Conservation (phyloP, 2,329 filamentous ascomycete species). For the Phialocephala subalpina region DNA sequence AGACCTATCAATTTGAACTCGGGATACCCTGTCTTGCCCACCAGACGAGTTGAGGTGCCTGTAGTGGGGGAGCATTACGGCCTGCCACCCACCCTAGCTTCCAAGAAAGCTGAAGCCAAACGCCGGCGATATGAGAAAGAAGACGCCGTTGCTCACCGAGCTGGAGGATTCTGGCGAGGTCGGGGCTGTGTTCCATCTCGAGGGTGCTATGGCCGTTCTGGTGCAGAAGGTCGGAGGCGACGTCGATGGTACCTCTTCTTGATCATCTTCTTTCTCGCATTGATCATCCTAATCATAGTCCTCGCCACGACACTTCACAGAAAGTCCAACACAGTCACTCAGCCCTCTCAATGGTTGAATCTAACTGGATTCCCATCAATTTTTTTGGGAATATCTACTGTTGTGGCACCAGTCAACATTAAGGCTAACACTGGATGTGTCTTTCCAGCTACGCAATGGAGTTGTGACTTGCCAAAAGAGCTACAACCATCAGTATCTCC, state of each 20-base stretch:
- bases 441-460: conserved; percentile 79
- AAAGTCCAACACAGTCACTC: conserved; percentile 48
- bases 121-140: conserved; percentile 70
- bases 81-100: conserved; percentile 35
- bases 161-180: conserved; percentile 71
- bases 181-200: conserved; percentile 67
- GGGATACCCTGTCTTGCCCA: conserved; percentile 39
- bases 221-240: conserved; percentile 69
- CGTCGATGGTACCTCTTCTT: conserved; percentile 67
- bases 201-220: conserved; percentile 71
- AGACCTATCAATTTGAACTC: conserved; percentile 43
- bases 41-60: conserved; percentile 23
- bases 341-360: conserved; percentile 75
- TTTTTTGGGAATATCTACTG: conserved; percentile 81
- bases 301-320: conserved; percentile 63
- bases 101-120: conserved; percentile 46
- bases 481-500: conserved; percentile 70
- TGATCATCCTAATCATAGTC: conserved; percentile 65
- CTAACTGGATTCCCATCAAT: conserved; percentile 87
- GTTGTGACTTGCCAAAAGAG: conserved; percentile 83
- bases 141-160: conserved; percentile 63
- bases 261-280: conserved; percentile 56
- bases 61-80: conserved; percentile 14
- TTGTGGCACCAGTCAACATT: conserved; percentile 75
- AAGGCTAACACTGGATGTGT: conserved; percentile 74